A percentile compares a stretch with the other conserved stretches of the same genome.
phyloP scores from a whole-genome alignment of 495 filamentous ascomycete genomes.

The Cryomyces antarcticus region DNA sequence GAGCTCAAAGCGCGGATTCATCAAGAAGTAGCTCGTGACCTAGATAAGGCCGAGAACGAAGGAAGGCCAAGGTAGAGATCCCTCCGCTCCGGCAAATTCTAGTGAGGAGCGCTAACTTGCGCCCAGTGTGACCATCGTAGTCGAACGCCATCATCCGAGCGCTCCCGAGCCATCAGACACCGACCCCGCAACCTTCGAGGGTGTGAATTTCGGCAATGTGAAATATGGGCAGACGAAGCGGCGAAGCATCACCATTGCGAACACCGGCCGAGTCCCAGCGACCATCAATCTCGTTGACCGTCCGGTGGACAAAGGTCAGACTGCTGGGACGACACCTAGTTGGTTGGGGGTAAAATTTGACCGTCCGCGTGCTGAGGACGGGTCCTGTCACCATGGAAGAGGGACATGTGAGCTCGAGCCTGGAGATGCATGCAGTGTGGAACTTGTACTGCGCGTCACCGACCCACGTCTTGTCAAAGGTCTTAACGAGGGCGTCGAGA shows the following conservation, averaged over 20 bases:
- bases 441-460: constrained; percentile 38
- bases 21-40: constrained; percentile 66
- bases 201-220: constrained; percentile 58
- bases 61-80: constrained; percentile 34
- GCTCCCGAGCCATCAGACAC: constrained; percentile 11
- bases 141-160: constrained; percentile 32
- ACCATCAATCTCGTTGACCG: constrained; percentile 55
- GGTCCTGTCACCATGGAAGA: constrained; percentile 16
- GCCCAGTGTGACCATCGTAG: constrained; percentile 49
- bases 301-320: constrained; percentile 28
- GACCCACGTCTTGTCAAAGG: constrained; percentile 14
- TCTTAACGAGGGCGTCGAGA: constrained; percentile 46
- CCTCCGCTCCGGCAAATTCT: too few relatives aligned
- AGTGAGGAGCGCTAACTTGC: too few relatives aligned
- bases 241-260: constrained; percentile 62
- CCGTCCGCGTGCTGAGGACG: constrained; percentile 18
- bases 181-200: constrained; percentile 20
- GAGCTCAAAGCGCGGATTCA: constrained; percentile 66
- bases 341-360: constrained; percentile 56
- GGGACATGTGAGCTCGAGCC: constrained; percentile 32
- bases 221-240: constrained; percentile 41
- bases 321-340: constrained; percentile 22
- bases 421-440: constrained; percentile 56
- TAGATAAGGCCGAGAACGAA: constrained; percentile 89
- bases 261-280: constrained; percentile 64